phyloP scores from a whole-genome alignment of 441 rosid species.

The Pelargonium myrrhifolium region DNA sequence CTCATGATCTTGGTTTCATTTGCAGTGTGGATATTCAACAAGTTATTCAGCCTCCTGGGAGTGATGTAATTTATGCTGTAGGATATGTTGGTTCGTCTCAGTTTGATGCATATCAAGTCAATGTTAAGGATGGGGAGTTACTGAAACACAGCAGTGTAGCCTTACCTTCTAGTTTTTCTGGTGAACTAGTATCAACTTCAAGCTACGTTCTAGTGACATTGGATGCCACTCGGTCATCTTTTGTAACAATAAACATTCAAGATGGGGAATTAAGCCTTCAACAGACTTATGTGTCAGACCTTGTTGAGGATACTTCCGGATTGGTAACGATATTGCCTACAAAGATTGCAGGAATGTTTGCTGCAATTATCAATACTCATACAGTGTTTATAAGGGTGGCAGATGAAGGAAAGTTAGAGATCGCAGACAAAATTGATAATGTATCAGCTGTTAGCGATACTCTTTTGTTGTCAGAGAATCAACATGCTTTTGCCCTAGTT shows the following conservation, averaged over 20 bases:
- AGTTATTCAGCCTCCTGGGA: constrained; percentile 52
- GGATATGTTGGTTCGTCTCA: constrained; percentile 64
- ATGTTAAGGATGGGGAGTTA: constrained; percentile 65
- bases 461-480: constrained; percentile 56
- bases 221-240: constrained; percentile 55
- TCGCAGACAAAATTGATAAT: constrained; percentile 49
- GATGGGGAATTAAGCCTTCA: constrained; percentile 52
- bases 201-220: constrained; percentile 56
- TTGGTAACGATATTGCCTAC: constrained; percentile 47
- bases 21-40: constrained; percentile 78
- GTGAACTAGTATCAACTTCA: constrained; percentile 55
- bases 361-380: constrained; percentile 36
- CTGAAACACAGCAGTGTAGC: constrained; percentile 50
- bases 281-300: constrained; percentile 48
- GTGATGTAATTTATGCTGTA: constrained; percentile 46
- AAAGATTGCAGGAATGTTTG: constrained; percentile 49
- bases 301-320: constrained; percentile 46
- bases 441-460: constrained; percentile 69
- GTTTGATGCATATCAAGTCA: constrained; percentile 58
- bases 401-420: constrained; percentile 56
- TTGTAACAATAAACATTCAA: constrained; percentile 49
- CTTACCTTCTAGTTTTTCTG: constrained; percentile 65
- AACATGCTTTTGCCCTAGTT: constrained; percentile 65
- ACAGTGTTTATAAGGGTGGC: constrained; percentile 47
- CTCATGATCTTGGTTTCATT: constrained; percentile 23